phyloP scores from a whole-genome alignment of 129 eudicot genomes.

The Smallanthus sonchifolius region DNA sequence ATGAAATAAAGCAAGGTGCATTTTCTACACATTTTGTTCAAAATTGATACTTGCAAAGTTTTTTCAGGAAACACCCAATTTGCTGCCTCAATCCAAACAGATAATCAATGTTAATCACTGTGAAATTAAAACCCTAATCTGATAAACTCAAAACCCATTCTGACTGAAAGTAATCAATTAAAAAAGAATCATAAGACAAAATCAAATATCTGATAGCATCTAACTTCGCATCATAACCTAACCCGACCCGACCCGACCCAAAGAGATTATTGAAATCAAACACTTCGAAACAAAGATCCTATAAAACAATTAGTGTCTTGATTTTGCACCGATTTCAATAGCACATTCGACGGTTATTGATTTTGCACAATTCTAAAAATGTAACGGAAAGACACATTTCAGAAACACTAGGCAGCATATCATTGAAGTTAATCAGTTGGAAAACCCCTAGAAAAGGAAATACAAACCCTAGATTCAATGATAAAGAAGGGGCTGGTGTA shows the following conservation, averaged over 20 bases:
- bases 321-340: background rate
- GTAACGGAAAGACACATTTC: background rate
- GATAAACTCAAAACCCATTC: background rate
- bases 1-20: background rate
- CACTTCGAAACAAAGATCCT: background rate
- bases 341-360: background rate
- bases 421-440: background rate
- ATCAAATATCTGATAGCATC: background rate
- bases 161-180: background rate
- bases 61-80: background rate
- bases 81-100: background rate
- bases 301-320: background rate
- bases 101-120: background rate
- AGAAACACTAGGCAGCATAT: background rate
- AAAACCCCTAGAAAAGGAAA: constrained; percentile 1
- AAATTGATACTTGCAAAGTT: too few species aligned
- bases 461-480: background rate
- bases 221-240: background rate
- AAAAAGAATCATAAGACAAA: background rate
- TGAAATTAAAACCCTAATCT: background rate
- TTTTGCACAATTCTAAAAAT: background rate
- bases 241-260: background rate
- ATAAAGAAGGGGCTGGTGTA: background rate
- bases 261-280: background rate
- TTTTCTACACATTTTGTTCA: too few species aligned